Base-by-base conservation (phyloP, 805 yeast genomes). In the Torulaspora indica region DNA sequence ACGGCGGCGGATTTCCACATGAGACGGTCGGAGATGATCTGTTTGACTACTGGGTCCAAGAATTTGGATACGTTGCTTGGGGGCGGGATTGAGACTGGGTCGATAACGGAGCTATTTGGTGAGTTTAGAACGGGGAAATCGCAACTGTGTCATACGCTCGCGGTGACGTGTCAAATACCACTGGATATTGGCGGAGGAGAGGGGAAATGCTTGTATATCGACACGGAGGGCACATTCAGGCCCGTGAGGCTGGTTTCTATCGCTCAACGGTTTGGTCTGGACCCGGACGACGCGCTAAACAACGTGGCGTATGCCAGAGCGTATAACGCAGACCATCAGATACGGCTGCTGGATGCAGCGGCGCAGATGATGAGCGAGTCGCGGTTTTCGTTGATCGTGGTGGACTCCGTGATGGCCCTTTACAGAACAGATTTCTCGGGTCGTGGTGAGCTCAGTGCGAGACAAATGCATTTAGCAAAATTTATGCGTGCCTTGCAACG, bases 131-230 rank as follows among this genome's bases (percentile, higher is more conserved):
- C 98, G 2, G 98, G 98, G 36, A 93, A 93, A 64, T 88, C 97
- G 4, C 98, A 93, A 70, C 69, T 93, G 37, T 93, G 98, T 66
- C 98, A 93, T 63, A 93, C 98, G 1, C 73, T 93, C 44, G 96
- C 98, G 0, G 96, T 93, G 5, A 91, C 97, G 2, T 91, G 98
- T 64, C 98, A 91, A 66, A 72, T 93, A 44, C 98, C 98, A 4
- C 78, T 91, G 40, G 97, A 90, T 61, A 83, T 85, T 84, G 97
- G 97, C 32, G 98, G 98, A 48, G 98, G 96, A 40, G 98, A 93
- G 69, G 98, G 98, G 27, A 89, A 93, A 67, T 91, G 97, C 65
- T 72, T 93, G 43, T 93, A 86, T 62, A 90, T 93, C 48, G 98
- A 93, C 60, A 91, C 98, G 0, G 98, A 91, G 63, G 96, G 97